A percentile compares a stretch with the other conserved stretches of the same genome.
Evolutionary conservation across 208 protist species (phyloP).

Genomic region (Herpetomonas muscarum): DNA sequence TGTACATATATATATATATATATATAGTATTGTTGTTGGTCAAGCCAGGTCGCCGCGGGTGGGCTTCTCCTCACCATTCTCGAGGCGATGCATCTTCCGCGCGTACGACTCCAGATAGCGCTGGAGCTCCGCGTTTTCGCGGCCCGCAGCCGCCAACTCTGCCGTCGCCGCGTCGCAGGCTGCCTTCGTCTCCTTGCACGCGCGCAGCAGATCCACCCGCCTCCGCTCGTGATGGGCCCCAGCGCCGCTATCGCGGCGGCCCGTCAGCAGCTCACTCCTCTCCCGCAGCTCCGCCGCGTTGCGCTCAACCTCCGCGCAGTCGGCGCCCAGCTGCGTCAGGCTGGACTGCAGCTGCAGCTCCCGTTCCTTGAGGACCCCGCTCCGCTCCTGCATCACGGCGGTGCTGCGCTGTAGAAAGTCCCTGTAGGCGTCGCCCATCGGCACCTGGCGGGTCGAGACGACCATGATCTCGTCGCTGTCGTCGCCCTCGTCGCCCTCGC

Average conservation of each 20-base stretch:
- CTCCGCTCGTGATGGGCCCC: slow-evolving; percentile 18
- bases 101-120: slow-evolving; percentile 52
- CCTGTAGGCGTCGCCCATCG: slow-evolving; percentile 43
- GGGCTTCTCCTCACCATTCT: background rate
- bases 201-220: slow-evolving; percentile 37
- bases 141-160: slow-evolving; percentile 41
- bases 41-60: background rate
- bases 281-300: slow-evolving; percentile 26
- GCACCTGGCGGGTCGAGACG: slow-evolving; percentile 33
- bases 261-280: slow-evolving; percentile 39
- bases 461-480: slow-evolving; percentile 34
- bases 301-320: slow-evolving; percentile 41
- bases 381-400: slow-evolving; percentile 25
- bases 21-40: too few relatives aligned
- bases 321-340: slow-evolving; percentile 50
- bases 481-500: background rate
- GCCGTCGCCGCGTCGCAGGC: slow-evolving; percentile 32
- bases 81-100: slow-evolving; percentile 37
- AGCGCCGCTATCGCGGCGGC: background rate
- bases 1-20: too few relatives aligned
- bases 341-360: slow-evolving; percentile 33
- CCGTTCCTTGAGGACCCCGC: slow-evolving; percentile 27
- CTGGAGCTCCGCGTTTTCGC: slow-evolving; percentile 35
- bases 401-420: slow-evolving; percentile 34
- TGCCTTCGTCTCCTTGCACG: slow-evolving; percentile 38